Evolutionary conservation across 2,329 filamentous ascomycete genomes (phyloP).

Genomic region (Magnaporthiopsis poae): DNA sequence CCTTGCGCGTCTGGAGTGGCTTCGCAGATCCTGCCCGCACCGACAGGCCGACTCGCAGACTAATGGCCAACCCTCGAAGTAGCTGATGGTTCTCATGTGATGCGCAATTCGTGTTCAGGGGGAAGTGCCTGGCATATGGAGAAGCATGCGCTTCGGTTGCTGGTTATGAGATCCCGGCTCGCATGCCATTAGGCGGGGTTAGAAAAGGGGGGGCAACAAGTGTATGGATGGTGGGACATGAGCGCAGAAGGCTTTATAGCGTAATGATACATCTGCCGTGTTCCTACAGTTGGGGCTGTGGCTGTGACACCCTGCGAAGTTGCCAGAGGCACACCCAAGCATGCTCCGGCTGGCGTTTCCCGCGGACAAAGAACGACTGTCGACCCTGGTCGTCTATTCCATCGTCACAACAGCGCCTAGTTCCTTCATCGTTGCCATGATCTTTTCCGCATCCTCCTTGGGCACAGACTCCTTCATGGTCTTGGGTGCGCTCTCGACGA

Average conservation of each 20-base stretch:
- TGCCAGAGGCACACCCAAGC: background rate
- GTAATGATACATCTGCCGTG: constrained; percentile 6
- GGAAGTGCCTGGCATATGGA: background rate
- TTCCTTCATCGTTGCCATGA: constrained; percentile 83
- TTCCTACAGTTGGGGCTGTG: background rate
- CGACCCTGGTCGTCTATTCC: constrained; percentile 54
- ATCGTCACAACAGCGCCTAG: constrained; percentile 80
- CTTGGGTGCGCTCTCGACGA: constrained; percentile 96
- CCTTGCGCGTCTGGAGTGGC: constrained; percentile 33
- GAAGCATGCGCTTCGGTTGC: background rate
- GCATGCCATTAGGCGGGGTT: background rate
- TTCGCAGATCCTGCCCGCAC: constrained; percentile 29
- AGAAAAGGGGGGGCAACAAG: background rate
- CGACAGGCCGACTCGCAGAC: constrained; percentile 1
- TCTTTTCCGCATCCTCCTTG: constrained; percentile 99
- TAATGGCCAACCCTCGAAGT: background rate
- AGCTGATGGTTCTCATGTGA: background rate
- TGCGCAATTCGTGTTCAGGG: background rate
- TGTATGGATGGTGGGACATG: constrained; percentile 1
- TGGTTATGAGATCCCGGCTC: background rate
- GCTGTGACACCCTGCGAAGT: background rate
- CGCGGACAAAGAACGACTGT: background rate
- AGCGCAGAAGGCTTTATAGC: constrained; percentile 4
- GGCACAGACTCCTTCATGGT: constrained; percentile 97
- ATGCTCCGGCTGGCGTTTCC: background rate